Percentiles rank a stretch among this genome's conserved stretches.
These are phyloP conservation scores for Pythium dissotocum DNA, from an alignment of 352 stramenopile genomes.

Conservation along the genomic window DNA sequence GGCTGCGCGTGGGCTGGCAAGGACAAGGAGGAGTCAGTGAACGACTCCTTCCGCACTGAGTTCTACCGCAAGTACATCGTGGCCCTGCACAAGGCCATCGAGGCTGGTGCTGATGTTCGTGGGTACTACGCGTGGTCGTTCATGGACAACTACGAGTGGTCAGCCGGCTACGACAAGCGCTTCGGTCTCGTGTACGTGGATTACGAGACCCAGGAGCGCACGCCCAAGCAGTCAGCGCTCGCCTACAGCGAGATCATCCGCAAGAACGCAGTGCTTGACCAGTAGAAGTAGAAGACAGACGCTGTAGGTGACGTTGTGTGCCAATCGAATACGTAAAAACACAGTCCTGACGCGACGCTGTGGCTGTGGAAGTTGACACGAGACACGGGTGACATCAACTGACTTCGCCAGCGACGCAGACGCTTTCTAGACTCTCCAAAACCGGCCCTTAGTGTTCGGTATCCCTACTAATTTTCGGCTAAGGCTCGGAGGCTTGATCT, in stretches of 20 bases:
- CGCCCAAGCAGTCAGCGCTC: conserved; percentile 49
- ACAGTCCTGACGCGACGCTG: too few relatives aligned
- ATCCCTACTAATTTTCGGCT: too few relatives aligned
- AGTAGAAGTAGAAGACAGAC: background rate
- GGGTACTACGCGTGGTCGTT: conserved; percentile 93
- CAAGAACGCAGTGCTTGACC: conserved; percentile 37
- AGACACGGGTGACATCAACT: too few relatives aligned
- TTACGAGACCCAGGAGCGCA: conserved; percentile 53
- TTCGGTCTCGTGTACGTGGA: conserved; percentile 59
- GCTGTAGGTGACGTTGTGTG: too few relatives aligned
- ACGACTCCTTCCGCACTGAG: conserved; percentile 72
- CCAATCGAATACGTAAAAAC: too few relatives aligned
- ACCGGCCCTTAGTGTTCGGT: too few relatives aligned
- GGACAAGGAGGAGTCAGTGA: conserved; percentile 65
- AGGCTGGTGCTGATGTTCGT: conserved; percentile 52
- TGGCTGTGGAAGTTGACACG: too few relatives aligned
- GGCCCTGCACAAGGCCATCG: conserved; percentile 55
- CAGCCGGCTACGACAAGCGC: conserved; percentile 52
- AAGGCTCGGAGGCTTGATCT: too few relatives aligned
- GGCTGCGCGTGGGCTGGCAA: conserved; percentile 66
- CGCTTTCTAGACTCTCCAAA: too few relatives aligned
- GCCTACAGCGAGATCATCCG: conserved; percentile 49
- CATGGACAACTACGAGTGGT: conserved; percentile 96
- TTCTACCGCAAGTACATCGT: conserved; percentile 86
- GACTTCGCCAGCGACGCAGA: too few relatives aligned